Conservation (phyloP, 1,284 basidiomycete species). For the Leccinum pallidistipes region DNA sequence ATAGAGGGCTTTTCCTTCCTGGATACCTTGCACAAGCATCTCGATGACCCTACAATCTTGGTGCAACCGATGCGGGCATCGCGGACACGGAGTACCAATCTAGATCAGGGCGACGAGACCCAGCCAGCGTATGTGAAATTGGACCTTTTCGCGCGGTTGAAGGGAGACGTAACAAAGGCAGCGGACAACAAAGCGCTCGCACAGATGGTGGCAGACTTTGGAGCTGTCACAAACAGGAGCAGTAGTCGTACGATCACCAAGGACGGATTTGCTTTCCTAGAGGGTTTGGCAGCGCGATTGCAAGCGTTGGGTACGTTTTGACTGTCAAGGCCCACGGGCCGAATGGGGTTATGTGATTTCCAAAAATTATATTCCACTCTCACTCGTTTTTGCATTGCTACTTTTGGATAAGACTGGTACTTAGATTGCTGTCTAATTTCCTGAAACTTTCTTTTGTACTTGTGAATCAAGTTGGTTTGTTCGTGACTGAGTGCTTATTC, state of each 20-base stretch:
- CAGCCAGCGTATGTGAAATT: slow-evolving; percentile 54
- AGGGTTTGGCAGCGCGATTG: slow-evolving; percentile 55
- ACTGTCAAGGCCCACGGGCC: not conserved
- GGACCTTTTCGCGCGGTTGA: slow-evolving; percentile 55
- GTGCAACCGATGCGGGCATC: slow-evolving; percentile 50
- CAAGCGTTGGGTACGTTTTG: slow-evolving; percentile 28
- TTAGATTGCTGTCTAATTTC: not conserved
- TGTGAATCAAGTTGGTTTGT: not conserved
- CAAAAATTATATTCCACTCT: not conserved
- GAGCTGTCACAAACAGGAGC: slow-evolving; percentile 60
- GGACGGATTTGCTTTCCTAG: slow-evolving; percentile 71
- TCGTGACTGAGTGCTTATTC: not conserved
- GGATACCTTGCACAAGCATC: slow-evolving; percentile 64
- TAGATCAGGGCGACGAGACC: slow-evolving; percentile 34
- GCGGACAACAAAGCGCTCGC: slow-evolving; percentile 56
- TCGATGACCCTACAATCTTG: slow-evolving; percentile 63
- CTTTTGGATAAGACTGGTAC: not conserved
- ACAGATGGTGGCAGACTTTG: slow-evolving; percentile 65
- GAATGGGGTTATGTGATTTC: slow-evolving; percentile 5
- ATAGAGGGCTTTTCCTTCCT: slow-evolving; percentile 70
- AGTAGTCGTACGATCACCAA: slow-evolving; percentile 69
- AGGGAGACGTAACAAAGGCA: slow-evolving; percentile 51
- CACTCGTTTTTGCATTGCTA: not conserved
- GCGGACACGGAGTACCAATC: slow-evolving; percentile 41
- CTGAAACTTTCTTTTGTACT: not conserved